A percentile compares a stretch with the other conserved stretches of the same genome.
phyloP scores from a whole-genome alignment of 345 rosid genomes.

The Lumnitzera racemosa region DNA sequence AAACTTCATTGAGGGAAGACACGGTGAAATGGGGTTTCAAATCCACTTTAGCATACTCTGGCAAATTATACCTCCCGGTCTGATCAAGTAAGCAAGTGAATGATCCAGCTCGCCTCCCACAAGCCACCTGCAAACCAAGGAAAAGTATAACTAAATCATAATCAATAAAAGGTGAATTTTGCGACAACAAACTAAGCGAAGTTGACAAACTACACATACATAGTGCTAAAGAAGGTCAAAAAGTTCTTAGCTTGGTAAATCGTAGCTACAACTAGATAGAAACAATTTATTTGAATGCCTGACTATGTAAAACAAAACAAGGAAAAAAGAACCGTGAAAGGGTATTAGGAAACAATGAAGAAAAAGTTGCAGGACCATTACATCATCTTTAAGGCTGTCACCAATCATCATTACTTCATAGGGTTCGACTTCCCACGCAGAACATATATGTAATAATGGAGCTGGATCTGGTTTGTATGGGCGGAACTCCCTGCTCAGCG shows the following conservation, averaged over 20 bases:
- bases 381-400: slow-evolving; percentile 97
- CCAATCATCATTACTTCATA: slow-evolving; percentile 92
- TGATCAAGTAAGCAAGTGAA: slow-evolving; percentile 88
- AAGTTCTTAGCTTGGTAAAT: too few relatives aligned
- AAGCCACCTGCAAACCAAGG: slow-evolving; percentile 47
- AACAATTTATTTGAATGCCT: not conserved
- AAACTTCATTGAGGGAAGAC: slow-evolving; percentile 52
- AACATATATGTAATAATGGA: slow-evolving; percentile 84
- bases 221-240: too few relatives aligned
- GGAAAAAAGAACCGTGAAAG: not conserved
- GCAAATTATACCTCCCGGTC: slow-evolving; percentile 47
- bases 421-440: slow-evolving; percentile 71
- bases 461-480: slow-evolving; percentile 92
- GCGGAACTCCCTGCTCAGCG: slow-evolving; percentile 91
- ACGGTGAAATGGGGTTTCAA: slow-evolving; percentile 72
- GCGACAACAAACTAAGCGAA: not conserved
- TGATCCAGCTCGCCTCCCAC: slow-evolving; percentile 89
- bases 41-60: slow-evolving; percentile 42
- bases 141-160: not conserved
- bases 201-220: too few relatives aligned
- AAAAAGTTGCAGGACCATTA: slow-evolving; percentile 13
- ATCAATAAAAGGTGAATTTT: not conserved
- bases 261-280: not conserved
- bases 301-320: not conserved
- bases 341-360: not conserved